Base-by-base conservation (phyloP, 352 stramenopile genomes). In the Elongisporangium senticosum region DNA sequence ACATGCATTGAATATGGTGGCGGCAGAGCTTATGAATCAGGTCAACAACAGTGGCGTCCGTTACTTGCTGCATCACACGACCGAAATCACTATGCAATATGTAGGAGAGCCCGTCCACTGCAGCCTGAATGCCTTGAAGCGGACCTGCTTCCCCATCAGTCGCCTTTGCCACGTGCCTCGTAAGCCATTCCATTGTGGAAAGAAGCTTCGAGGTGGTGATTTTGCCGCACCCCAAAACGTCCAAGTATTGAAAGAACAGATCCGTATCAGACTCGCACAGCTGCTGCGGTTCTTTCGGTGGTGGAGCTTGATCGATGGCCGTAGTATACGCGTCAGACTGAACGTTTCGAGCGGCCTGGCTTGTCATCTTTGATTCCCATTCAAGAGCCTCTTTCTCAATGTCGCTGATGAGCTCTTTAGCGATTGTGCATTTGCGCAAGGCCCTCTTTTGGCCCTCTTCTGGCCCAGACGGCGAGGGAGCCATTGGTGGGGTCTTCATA, bases 1-100 rank as follows among this genome's bases (percentile, higher is more conserved):
- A 86, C 52, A 90, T 79, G 64, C 74, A 85, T 54, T 87, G 72
- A 47, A 90, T 74, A 13, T 84, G 62, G 56, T 83, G 76, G 17
- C 58, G 72, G 0, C 59, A 67, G 39, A 79, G 66, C 63, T 85
- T 83, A n/a, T 74, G 74, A 14, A 84, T 64, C 6, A 88, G 55
- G 11, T 80, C 66, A 21, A 79, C 59, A 24, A 87, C 60, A 1
- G 55, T 49, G 2, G 65, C 60, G 33, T 86, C 68, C 0, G 47
- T 67, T 40, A 83, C 60, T 39, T 63, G 68, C 24, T 62, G 40
- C 64, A 89, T 69, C 15, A 89, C 65, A 1, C 19, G 20, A 4
- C 50, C 37, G 47, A 82, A 76, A 49, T 86, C 69, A 17, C 71
- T 71, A 6, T 63, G 40, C 5, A 55, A 65, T 49, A 77, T 67